phyloP scores from a whole-genome alignment of 441 rosid species.

The Syzygium syzygioides region DNA sequence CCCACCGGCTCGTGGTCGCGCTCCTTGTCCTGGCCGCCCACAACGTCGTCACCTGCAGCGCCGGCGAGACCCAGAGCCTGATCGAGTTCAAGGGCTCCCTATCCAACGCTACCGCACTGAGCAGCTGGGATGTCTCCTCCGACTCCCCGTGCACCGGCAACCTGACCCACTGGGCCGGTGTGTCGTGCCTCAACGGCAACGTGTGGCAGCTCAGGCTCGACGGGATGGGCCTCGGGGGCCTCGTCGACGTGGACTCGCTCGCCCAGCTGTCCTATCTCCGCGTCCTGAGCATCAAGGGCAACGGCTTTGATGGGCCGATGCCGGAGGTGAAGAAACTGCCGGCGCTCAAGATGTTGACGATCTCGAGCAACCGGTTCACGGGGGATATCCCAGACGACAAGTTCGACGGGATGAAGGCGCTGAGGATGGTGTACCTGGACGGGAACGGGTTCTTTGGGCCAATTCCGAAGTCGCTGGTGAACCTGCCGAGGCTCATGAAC shows the following conservation, averaged over 20 bases:
- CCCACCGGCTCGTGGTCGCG: neutral
- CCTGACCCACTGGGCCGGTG: constrained; percentile 44
- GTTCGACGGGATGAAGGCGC: constrained; percentile 40
- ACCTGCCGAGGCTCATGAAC: constrained; percentile 3
- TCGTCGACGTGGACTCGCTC: constrained; percentile 39
- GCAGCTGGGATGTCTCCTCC: constrained; percentile 30
- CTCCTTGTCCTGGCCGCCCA: neutral
- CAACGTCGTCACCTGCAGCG: neutral
- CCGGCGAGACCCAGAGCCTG: neutral
- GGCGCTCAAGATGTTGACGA: constrained; percentile 31
- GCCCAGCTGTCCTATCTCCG: constrained; percentile 25
- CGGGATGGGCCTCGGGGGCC: constrained; percentile 47
- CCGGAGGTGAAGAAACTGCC: constrained; percentile 37
- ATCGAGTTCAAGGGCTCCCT: constrained; percentile 48
- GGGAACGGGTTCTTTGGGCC: constrained; percentile 29
- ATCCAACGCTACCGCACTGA: constrained; percentile 8
- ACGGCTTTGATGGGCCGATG: constrained; percentile 45
- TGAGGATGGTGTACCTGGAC: constrained; percentile 43
- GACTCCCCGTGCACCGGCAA: constrained; percentile 40
- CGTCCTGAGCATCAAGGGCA: constrained; percentile 52
- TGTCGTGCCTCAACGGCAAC: constrained; percentile 31
- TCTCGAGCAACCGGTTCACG: constrained; percentile 47
- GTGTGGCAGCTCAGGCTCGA: constrained; percentile 44
- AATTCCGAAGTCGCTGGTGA: neutral
- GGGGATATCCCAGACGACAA: constrained; percentile 35